Evolutionary conservation across 1,284 basidiomycete species (phyloP).

Genomic region (Taiwanofungus camphoratus): DNA sequence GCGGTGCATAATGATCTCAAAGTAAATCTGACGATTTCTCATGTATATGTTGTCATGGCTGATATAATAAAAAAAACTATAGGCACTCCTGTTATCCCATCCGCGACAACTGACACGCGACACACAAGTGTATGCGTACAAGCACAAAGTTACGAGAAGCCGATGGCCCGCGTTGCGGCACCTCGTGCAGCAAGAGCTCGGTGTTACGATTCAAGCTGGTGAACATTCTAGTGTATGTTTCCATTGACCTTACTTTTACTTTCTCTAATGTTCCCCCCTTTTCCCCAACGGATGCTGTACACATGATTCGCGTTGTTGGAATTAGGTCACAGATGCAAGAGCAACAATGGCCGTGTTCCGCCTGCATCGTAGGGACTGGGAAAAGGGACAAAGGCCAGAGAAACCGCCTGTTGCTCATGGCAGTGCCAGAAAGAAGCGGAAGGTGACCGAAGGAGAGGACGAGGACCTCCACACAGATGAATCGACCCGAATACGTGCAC

Average conservation of each 20-base stretch:
- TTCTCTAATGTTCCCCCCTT: background rate
- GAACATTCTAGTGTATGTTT: constrained; percentile 79
- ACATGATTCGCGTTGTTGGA: background rate
- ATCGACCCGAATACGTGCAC: constrained; percentile 12
- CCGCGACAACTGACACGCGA: constrained; percentile 78
- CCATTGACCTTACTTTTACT: background rate
- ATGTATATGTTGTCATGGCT: background rate
- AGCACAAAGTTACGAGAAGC: constrained; percentile 56
- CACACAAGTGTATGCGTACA: constrained; percentile 64
- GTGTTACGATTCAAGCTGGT: constrained; percentile 80
- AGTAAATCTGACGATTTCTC: constrained; percentile 34
- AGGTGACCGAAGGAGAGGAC: constrained; percentile 21
- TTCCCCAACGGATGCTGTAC: background rate
- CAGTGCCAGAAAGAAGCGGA: constrained; percentile 19
- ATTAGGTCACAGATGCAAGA: constrained; percentile 84
- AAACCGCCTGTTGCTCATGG: background rate
- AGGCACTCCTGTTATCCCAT: constrained; percentile 90
- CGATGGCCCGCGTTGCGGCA: constrained; percentile 75
- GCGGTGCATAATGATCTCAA: constrained; percentile 91
- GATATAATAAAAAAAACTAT: constrained; percentile 3
- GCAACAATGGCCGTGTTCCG: constrained; percentile 96
- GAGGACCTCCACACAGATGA: background rate
- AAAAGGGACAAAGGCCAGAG: constrained; percentile 38
- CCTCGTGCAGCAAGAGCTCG: constrained; percentile 80
- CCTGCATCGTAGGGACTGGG: constrained; percentile 85